Base-by-base conservation (phyloP, 2,329 filamentous ascomycete genomes). In the Cercospora citrullina region DNA sequence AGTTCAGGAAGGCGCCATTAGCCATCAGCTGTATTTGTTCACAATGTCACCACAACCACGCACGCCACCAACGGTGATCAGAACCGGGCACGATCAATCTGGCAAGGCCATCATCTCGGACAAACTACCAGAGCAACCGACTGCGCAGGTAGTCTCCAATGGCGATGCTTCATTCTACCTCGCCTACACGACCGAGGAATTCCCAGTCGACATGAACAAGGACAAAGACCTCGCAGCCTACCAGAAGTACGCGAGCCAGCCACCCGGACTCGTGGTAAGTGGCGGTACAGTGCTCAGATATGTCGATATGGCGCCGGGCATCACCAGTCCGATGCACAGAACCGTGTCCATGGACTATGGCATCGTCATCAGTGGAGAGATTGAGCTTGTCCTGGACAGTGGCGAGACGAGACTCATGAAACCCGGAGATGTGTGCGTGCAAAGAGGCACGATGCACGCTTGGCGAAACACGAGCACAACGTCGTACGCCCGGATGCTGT, bases 241-340 rank as follows among this genome's bases (percentile, higher is more conserved):
- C 74, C 73, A 79, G 36, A 71, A 75, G 39, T 82, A 81, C 71
- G 77, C 84, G 8, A 71, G 77, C 12, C 73, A 79, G 51, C 77
- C 81, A 0, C 85, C 85, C 0, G 85, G 85, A 2, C 77, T 87
- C 2, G 80, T 82, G 18, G 77, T 86, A 45, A 80, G 81, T 1
- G 77, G 77, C 31, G 84, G 83, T 9, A 82, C 82, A 1, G 82
- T 84, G 10, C 76, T 83, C 51, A 79, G 82, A 59, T 33, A 67
- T 26, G 68, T 68, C 65, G 76, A 77, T 61, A 72, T 74, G 60
- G 65, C 62, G 7, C 75, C 75, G 9, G 74, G 73, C 2, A 30
- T 57, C 12, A 61, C 63, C 8, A 75, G 72, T 5, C 73, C 74
- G 1, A 78, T 78, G 75, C 76, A 78, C 60, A 69, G 77, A 2